A percentile compares a stretch with the other conserved stretches of the same genome.
These are phyloP conservation scores for Luzula sylvatica DNA, from an alignment of 176 grass and related monocot species.

Conservation along the genomic window DNA sequence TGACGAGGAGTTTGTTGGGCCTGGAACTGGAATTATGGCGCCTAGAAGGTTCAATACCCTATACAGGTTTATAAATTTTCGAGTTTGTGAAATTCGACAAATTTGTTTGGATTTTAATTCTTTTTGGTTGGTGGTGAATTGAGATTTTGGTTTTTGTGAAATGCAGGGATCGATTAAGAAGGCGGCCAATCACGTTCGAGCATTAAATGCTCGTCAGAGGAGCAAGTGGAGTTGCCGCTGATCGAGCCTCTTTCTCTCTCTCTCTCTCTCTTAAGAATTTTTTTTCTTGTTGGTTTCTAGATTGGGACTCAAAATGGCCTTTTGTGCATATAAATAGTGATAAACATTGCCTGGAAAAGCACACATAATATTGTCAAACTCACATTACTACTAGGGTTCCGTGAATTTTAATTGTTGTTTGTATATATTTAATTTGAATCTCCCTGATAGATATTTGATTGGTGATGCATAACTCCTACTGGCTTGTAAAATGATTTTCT, in stretches of 20 bases:
- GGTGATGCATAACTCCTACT: conserved; percentile 1
- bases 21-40: conserved; percentile 45
- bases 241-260: conserved; percentile 9
- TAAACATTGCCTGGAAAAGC: conserved; percentile 18
- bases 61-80: conserved; percentile 20
- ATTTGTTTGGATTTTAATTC: neutral
- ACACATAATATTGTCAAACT: too few relatives aligned
- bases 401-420: conserved; percentile 15
- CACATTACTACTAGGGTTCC: conserved; percentile 8
- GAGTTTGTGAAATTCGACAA: neutral
- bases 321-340: conserved; percentile 21
- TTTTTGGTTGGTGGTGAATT: too few relatives aligned
- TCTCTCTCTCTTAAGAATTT: conserved; percentile 6
- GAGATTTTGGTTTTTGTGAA: neutral
- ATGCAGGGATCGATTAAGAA: conserved; percentile 21
- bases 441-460: conserved; percentile 26
- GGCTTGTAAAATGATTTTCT: conserved; percentile 6
- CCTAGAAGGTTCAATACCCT: conserved; percentile 30
- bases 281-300: neutral
- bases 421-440: conserved; percentile 25
- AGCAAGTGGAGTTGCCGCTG: conserved; percentile 7
- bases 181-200: conserved; percentile 16
- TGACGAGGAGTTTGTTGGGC: conserved; percentile 68
- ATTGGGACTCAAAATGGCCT: conserved; percentile 15
- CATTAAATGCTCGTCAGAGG: conserved; percentile 12